A percentile compares a stretch with the other conserved stretches of the same genome.
phyloP scores from a whole-genome alignment of 371 early-diverging fungal genomes.

The Mortierella sp. region DNA sequence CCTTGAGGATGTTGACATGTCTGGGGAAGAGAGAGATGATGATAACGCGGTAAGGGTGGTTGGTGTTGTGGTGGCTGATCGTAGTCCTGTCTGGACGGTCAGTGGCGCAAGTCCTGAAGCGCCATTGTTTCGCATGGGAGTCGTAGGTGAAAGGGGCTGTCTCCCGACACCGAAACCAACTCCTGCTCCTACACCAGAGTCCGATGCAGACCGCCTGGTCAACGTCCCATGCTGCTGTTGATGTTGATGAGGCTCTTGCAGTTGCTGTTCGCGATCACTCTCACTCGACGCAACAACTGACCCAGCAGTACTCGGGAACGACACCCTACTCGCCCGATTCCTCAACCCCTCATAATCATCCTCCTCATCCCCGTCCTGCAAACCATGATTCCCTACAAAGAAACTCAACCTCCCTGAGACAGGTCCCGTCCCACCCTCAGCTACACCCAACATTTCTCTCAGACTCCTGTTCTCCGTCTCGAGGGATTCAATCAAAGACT shows the following conservation, averaged over 20 bases:
- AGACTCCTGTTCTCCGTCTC: conserved; percentile 44
- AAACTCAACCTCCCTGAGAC: conserved; percentile 18
- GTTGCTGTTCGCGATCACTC: conserved; percentile 37
- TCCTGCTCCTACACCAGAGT: background rate
- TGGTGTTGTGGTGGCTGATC: conserved; percentile 13
- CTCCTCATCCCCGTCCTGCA: conserved; percentile 16
- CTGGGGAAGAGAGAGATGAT: background rate
- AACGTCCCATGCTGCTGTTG: conserved; percentile 2
- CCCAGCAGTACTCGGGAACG: conserved; percentile 55
- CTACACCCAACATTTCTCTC: conserved; percentile 48
- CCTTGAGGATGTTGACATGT: background rate
- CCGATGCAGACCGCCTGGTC: background rate
- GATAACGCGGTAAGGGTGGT: background rate
- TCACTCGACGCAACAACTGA: conserved; percentile 42
- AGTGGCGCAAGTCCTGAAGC: conserved; percentile 13
- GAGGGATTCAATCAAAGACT: conserved; percentile 45
- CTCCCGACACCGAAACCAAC: background rate
- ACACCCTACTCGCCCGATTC: conserved; percentile 29
- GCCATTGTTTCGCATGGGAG: background rate
- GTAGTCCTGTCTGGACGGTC: conserved; percentile 27
- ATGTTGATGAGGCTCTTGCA: conserved; percentile 2
- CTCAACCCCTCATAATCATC: conserved; percentile 19
- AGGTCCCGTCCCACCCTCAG: conserved; percentile 21
- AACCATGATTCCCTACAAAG: background rate
- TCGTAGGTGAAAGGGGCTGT: background rate